Evolutionary conservation across 179 eudicot genomes (phyloP).

Genomic region (Silene vulgaris): DNA sequence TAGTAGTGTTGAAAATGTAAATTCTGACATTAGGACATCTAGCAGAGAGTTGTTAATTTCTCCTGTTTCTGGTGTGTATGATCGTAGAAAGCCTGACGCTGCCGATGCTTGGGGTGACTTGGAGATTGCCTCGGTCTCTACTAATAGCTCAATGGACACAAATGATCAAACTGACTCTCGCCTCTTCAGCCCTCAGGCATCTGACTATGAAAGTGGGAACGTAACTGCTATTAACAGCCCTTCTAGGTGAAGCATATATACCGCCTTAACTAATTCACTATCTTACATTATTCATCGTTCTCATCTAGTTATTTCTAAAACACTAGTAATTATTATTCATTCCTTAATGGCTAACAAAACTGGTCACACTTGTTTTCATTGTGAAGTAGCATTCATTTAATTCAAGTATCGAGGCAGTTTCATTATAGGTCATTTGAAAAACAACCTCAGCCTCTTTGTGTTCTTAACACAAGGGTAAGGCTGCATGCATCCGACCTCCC

Average conservation of each 20-base stretch:
- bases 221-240: slow-evolving; percentile 69
- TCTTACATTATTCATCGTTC: background rate
- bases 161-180: slow-evolving; percentile 70
- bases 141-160: slow-evolving; percentile 71
- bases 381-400: background rate
- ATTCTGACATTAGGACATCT: slow-evolving; percentile 55
- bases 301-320: background rate
- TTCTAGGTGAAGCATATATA: slow-evolving; percentile 49
- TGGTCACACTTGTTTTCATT: background rate
- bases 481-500: no score
- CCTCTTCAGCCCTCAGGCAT: slow-evolving; percentile 59
- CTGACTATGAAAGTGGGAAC: slow-evolving; percentile 58
- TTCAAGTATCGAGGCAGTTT: no score
- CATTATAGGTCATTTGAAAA: no score
- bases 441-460: no score
- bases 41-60: slow-evolving; percentile 26
- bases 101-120: slow-evolving; percentile 59
- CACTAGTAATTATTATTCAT: no score
- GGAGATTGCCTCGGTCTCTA: slow-evolving; percentile 57
- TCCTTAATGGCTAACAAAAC: background rate
- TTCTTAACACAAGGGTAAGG: no score
- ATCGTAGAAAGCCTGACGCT: slow-evolving; percentile 37
- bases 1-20: slow-evolving; percentile 24
- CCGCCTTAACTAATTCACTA: background rate
- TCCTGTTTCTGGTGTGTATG: no score